Percentiles rank a stretch among this genome's conserved stretches.
Evolutionary conservation across 2,329 filamentous ascomycete genomes (phyloP).

Genomic region (Blastomyces gilchristii): DNA sequence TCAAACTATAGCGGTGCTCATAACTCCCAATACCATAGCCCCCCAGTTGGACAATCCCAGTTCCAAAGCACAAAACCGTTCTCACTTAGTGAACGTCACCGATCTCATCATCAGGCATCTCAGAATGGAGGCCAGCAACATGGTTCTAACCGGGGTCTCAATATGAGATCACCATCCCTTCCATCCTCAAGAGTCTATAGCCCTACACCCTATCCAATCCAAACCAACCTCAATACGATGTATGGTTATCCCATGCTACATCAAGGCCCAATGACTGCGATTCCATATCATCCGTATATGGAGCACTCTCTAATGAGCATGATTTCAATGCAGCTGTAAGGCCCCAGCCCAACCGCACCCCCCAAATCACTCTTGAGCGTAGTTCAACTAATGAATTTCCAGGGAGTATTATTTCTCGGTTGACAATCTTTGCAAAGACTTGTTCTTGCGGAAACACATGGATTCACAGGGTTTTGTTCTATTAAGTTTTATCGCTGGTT

Average conservation of each 20-base stretch:
- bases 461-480: slow-evolving; percentile 88
- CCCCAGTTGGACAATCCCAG: slow-evolving; percentile 31
- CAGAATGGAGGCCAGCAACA: slow-evolving; percentile 30
- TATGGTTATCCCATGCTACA: slow-evolving; percentile 49
- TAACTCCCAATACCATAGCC: slow-evolving; percentile 31
- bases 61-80: slow-evolving; percentile 34
- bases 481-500: slow-evolving; percentile 67
- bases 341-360: slow-evolving; percentile 7
- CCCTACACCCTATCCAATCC: slow-evolving; percentile 30
- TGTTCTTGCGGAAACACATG: slow-evolving; percentile 82
- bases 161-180: slow-evolving; percentile 52
- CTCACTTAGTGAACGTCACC: slow-evolving; percentile 34
- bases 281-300: slow-evolving; percentile 49
- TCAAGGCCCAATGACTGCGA: slow-evolving; percentile 45
- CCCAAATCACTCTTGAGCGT: neutral
- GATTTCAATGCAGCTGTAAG: slow-evolving; percentile 52
- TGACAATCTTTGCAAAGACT: slow-evolving; percentile 88
- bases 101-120: slow-evolving; percentile 30
- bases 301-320: slow-evolving; percentile 49
- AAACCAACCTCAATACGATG: slow-evolving; percentile 41
- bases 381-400: slow-evolving; percentile 10
- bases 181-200: slow-evolving; percentile 46
- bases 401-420: slow-evolving; percentile 96
- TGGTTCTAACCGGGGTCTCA: slow-evolving; percentile 41
- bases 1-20: slow-evolving; percentile 27